phyloP scores from a whole-genome alignment of 805 yeast species.

The Wickerhamiella domercqiae region DNA sequence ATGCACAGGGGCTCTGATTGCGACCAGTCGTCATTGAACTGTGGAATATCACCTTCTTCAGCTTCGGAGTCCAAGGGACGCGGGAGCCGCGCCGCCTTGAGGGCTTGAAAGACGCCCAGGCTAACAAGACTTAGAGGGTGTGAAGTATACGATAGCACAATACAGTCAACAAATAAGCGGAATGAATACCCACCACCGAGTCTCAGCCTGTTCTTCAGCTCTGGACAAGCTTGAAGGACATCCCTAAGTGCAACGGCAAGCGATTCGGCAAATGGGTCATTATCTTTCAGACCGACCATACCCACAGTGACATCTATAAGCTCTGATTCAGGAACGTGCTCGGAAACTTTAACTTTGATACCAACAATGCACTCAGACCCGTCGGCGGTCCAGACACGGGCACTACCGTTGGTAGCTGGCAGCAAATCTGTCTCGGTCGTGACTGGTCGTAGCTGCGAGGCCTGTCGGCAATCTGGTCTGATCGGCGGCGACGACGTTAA shows the following conservation, averaged over 20 bases:
- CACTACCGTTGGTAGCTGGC: conserved; percentile 84
- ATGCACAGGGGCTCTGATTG: conserved; percentile 33
- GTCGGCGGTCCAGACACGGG: conserved; percentile 70
- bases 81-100: conserved; percentile 65
- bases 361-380: conserved; percentile 92
- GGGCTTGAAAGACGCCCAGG: conserved; percentile 65
- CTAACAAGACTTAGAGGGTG: conserved; percentile 73
- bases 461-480: conserved; percentile 74
- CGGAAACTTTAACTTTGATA: conserved; percentile 68
- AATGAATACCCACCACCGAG: conserved; percentile 63
- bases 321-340: conserved; percentile 4
- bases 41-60: conserved; percentile 76
- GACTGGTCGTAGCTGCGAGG: conserved; percentile 67
- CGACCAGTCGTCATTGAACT: conserved; percentile 80
- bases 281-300: conserved; percentile 53
- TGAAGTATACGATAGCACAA: conserved; percentile 61
- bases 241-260: conserved; percentile 47
- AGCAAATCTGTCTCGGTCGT: conserved; percentile 69
- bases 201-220: conserved; percentile 35
- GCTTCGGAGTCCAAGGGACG: conserved; percentile 34
- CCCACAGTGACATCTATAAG: conserved; percentile 66
- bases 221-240: conserved; percentile 28
- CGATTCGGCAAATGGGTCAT: conserved; percentile 50
- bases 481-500: conserved; percentile 41
- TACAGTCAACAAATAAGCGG: conserved; percentile 63